These are phyloP conservation scores for Boletellus sp. DNA, from an alignment of 768 basidiomycete genomes.

Conservation along the genomic window DNA sequence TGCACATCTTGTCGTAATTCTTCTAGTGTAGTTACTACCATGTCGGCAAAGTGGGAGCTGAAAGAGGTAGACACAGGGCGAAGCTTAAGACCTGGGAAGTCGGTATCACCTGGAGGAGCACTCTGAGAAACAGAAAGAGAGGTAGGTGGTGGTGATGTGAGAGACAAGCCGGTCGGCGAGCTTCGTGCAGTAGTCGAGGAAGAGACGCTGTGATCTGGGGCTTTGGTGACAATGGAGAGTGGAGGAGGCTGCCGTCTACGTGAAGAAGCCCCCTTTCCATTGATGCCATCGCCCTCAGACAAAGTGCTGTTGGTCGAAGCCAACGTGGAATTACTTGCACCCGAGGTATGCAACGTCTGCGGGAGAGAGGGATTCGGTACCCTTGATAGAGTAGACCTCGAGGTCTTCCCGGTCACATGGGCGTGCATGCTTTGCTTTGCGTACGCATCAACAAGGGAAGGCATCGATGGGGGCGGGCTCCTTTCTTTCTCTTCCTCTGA, in stretches of 20 bases:
- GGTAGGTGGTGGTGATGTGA: slow-evolving; percentile 6
- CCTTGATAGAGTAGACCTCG: slow-evolving; percentile 29
- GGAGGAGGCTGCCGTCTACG: slow-evolving; percentile 30
- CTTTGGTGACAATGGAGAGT: slow-evolving; percentile 28
- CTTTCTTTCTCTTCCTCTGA: slow-evolving; percentile 34
- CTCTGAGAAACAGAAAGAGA: slow-evolving; percentile 43
- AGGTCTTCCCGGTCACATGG: slow-evolving; percentile 29
- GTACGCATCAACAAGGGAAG: slow-evolving; percentile 41
- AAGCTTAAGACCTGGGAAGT: slow-evolving; percentile 65
- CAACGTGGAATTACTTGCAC: slow-evolving; percentile 15
- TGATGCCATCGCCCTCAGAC: slow-evolving; percentile 10
- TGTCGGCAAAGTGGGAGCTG: slow-evolving; percentile 60
- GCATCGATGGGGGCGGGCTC: slow-evolving; percentile 53
- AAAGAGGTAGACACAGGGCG: slow-evolving; percentile 77
- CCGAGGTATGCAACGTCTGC: slow-evolving; percentile 30
- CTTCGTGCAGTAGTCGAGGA: slow-evolving; percentile 11
- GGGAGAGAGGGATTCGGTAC: slow-evolving; percentile 43
- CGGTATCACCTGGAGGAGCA: slow-evolving; percentile 59
- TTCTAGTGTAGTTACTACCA: slow-evolving; percentile 28
- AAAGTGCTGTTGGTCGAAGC: slow-evolving; percentile 4
- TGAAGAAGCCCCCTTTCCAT: slow-evolving; percentile 19
- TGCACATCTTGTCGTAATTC: slow-evolving; percentile 41
- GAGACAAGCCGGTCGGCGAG: slow-evolving; percentile 10
- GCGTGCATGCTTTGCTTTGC: slow-evolving; percentile 21
- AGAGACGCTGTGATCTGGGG: slow-evolving; percentile 13